Percentiles rank a stretch among this genome's conserved stretches.
These are phyloP conservation scores for Dothistroma pini DNA, from an alignment of 2,329 filamentous ascomycete species.

Conservation along the genomic window DNA sequence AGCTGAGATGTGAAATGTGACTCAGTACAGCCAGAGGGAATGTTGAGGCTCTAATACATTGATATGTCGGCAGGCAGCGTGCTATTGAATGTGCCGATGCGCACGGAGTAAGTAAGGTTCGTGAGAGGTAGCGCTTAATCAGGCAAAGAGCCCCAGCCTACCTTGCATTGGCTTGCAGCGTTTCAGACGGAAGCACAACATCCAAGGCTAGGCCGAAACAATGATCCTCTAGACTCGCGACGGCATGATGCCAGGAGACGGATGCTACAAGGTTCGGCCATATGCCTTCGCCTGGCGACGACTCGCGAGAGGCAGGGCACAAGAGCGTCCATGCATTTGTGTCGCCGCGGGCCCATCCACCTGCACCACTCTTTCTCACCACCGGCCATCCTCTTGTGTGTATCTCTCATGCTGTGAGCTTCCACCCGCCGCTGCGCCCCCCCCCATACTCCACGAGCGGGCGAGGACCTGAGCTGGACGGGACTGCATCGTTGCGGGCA, in stretches of 20 bases:
- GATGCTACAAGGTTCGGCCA: constrained; percentile 3
- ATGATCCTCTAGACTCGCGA: not conserved
- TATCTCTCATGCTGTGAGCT: not conserved
- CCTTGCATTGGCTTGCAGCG: not conserved
- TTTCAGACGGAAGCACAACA: not conserved
- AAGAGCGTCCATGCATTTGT: constrained; percentile 1
- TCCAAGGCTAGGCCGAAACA: not conserved
- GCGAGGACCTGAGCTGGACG: not conserved
- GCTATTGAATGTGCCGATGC: not conserved
- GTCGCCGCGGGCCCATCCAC: not conserved
- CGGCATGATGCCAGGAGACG: constrained; percentile 5
- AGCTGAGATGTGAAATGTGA: not conserved
- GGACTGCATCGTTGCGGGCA: constrained; percentile 1
- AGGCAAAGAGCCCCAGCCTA: not conserved
- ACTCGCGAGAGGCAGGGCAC: not conserved
- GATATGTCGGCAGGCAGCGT: not conserved
- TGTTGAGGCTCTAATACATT: not conserved
- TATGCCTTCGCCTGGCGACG: not conserved
- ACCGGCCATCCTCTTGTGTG: not conserved
- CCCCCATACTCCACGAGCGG: not conserved
- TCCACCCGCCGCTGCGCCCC: not conserved
- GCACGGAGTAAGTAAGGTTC: not conserved
- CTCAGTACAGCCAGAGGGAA: not conserved
- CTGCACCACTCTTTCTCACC: constrained; percentile 1
- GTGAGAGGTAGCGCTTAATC: not conserved